Percentiles rank a stretch among this genome's conserved stretches.
phyloP scores from a whole-genome alignment of 2,329 filamentous ascomycete species.

The Exophiala bonariae region DNA sequence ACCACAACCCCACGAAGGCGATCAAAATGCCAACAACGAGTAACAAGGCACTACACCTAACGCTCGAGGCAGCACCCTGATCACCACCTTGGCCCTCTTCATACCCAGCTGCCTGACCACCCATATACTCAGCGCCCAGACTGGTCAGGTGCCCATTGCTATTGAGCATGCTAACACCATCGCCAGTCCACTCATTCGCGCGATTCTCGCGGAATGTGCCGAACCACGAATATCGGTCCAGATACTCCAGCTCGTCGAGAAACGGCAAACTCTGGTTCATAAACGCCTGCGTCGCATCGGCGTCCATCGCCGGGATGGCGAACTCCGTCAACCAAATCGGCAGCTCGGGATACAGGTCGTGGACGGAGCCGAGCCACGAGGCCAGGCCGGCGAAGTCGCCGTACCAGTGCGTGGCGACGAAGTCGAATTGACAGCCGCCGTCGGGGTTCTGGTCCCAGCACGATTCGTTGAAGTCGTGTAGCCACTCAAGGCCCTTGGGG shows the following conservation, averaged over 20 bases:
- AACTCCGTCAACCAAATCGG: conserved; percentile 80
- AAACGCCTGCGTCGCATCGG: conserved; percentile 61
- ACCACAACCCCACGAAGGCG: too few species aligned
- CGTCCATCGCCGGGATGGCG: conserved; percentile 55
- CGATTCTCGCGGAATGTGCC: conserved; percentile 69
- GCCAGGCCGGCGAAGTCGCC: conserved; percentile 36
- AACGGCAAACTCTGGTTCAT: conserved; percentile 67
- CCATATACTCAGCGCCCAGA: conserved; percentile 77
- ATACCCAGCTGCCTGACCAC: conserved; percentile 66
- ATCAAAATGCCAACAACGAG: not conserved
- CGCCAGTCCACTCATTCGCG: conserved; percentile 74
- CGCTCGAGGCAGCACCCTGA: not conserved
- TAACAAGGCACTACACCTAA: not conserved
- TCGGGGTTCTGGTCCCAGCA: conserved; percentile 41
- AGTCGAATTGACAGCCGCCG: conserved; percentile 56
- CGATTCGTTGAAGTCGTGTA: conserved; percentile 55
- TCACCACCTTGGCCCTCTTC: conserved; percentile 28
- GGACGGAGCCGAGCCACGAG: conserved; percentile 35
- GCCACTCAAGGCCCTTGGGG: conserved; percentile 63
- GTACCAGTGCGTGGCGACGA: conserved; percentile 55
- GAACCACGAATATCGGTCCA: conserved; percentile 67
- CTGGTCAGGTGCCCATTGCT: conserved; percentile 68
- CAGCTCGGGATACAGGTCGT: conserved; percentile 47
- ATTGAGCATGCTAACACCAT: conserved; percentile 63
- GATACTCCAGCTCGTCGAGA: conserved; percentile 62